Evolutionary conservation across 495 filamentous ascomycete species (phyloP).

Genomic region (Corynascus novoguineensis): DNA sequence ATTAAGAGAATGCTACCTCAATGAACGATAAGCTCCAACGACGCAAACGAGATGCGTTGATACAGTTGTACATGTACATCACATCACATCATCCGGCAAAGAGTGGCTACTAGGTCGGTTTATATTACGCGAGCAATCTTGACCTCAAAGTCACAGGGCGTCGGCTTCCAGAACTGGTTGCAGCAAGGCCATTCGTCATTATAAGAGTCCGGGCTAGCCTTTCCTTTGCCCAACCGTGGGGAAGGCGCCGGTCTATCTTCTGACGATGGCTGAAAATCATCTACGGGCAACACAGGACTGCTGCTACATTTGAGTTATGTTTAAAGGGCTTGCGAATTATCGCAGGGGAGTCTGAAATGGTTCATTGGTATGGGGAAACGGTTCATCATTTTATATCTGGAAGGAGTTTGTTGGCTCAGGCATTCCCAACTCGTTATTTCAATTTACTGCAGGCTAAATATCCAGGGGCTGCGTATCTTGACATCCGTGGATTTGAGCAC

Average conservation of each 20-base stretch:
- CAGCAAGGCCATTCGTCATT: background rate
- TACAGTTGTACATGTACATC: constrained; percentile 8
- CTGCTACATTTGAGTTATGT: background rate
- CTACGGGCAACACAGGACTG: background rate
- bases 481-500: too few species aligned
- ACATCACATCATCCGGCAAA: background rate
- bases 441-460: background rate
- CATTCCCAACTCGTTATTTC: background rate
- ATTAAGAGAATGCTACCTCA: constrained; percentile 52
- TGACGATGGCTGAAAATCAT: background rate
- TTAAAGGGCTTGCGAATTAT: background rate
- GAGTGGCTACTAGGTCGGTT: background rate
- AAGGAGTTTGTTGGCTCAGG: constrained; percentile 5
- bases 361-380: background rate
- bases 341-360: constrained; percentile 1
- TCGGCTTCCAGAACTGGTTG: background rate
- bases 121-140: background rate
- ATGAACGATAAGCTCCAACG: constrained; percentile 19
- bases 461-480: background rate
- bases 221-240: too few species aligned
- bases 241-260: too few species aligned
- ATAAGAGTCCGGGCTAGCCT: background rate
- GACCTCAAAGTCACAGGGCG: background rate
- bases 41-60: background rate
- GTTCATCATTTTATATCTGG: background rate